Base-by-base conservation (phyloP, 2,329 filamentous ascomycete genomes). In the Juglanconis sp. region DNA sequence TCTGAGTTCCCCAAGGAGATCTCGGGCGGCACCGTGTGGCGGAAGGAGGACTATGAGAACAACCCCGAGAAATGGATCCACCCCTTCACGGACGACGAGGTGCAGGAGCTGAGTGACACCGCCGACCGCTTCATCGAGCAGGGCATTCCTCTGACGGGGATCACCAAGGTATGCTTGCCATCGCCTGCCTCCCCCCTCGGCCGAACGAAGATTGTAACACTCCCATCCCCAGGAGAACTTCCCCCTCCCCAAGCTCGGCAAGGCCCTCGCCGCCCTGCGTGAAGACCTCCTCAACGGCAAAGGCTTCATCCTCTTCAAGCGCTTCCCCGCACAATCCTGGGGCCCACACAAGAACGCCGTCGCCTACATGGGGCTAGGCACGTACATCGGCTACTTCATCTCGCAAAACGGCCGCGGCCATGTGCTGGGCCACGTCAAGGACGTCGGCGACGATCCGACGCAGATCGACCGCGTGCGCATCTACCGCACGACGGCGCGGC, bases 381-480 rank as follows among this genome's bases (percentile, higher is more conserved):
- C 90, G 5, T 88, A 96, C 73, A 81, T 96, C 9, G 92, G 92
- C 61, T 95, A 96, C 78, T 94, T 95, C 65, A 86, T 96, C 46
- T 90, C 86, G 31, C 92, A 96, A 70, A 96, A 96, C 76, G 87
- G 88, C 17, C 85, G 86, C 17, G 92, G 92, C 49, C 92, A 96
- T 74, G 90, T 96, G 9, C 83, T 96, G 1, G 92, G 92, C 7
- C 92, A 96, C 72, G 92, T 96, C 68, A 94, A 96, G 76, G 92
- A 96, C 74, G 82, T 95, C 3, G 90, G 91, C 50, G 92, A 93
- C 66, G 91, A 96, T 72, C 81, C 88, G 32, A 85, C 81, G 4
- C 87, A 92, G 76, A 96, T 92, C 68, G 89, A 96, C 77, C 89
- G 87, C 68, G 91, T 96, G 63, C 88, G 92, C 67, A 96, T 96